Percentiles rank a stretch among this genome's conserved stretches.
Conservation (phyloP, 345 rosid species). For the Raphanus sativus region DNA sequence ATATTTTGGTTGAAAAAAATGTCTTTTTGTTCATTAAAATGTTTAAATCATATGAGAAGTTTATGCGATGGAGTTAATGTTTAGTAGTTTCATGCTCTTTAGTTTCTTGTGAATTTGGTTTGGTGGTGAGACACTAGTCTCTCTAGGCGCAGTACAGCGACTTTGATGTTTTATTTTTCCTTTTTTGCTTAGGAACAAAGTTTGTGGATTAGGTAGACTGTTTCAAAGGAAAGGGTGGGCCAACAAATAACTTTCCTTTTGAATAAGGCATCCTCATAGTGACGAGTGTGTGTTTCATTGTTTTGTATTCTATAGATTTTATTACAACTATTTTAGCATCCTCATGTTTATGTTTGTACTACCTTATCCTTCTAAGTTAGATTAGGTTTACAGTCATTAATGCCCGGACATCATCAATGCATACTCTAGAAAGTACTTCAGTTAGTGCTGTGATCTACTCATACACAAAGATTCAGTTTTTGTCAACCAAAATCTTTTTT, state of each 20-base stretch:
- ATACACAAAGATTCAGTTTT: not conserved
- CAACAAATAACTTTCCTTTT: constrained; percentile 32
- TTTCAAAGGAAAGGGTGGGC: constrained; percentile 26
- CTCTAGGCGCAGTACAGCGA: not conserved
- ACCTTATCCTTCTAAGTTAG: not conserved
- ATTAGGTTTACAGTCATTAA: not conserved
- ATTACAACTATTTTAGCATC: not conserved
- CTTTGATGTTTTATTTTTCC: not conserved
- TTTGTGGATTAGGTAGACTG: constrained; percentile 40
- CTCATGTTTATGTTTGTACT: not conserved
- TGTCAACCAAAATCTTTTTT: not conserved
- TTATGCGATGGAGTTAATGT: not conserved
- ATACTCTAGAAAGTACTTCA: not conserved
- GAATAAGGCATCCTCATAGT: constrained; percentile 1
- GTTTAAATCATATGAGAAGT: not conserved
- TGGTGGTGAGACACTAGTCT: constrained; percentile 26
- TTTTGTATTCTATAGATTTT: not conserved
- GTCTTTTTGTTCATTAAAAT: not conserved
- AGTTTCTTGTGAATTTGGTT: constrained; percentile 21
- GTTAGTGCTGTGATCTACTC: not conserved
- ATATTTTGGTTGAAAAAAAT: constrained; percentile 14
- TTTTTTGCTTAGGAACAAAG: constrained; percentile 30
- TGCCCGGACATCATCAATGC: not conserved
- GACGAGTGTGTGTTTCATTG: constrained; percentile 8
- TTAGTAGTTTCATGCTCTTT: not conserved